Percentiles rank a stretch among this genome's conserved stretches.
Evolutionary conservation across 169 alveolate genomes (phyloP).

Genomic region (Theileria annulata): DNA sequence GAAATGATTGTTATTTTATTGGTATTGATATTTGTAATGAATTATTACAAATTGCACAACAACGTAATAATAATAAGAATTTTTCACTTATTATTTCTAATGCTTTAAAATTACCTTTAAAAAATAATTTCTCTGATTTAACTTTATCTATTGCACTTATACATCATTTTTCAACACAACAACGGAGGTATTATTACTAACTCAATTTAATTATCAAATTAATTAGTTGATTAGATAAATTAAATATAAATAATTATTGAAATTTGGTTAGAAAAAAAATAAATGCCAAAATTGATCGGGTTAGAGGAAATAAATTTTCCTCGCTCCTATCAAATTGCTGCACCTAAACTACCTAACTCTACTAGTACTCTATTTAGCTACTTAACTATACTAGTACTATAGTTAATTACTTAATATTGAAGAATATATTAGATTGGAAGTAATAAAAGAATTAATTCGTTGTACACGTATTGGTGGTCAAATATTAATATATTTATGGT

Average conservation of each 20-base stretch:
- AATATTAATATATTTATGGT: slow-evolving; percentile 57
- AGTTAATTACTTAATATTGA: no score
- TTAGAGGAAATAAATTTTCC: no score
- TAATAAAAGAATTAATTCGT: slow-evolving; percentile 48
- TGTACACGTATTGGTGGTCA: slow-evolving; percentile 48
- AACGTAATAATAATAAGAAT: slow-evolving; percentile 22
- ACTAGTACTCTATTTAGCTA: no score
- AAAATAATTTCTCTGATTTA: slow-evolving; percentile 30
- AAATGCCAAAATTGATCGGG: no score
- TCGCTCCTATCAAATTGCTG: no score
- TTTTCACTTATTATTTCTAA: slow-evolving; percentile 25
- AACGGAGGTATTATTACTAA: slow-evolving; percentile 18
- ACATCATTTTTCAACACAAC: slow-evolving; percentile 41
- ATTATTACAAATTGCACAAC: slow-evolving; percentile 78
- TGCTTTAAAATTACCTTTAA: slow-evolving; percentile 37
- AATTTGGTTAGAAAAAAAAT: no score
- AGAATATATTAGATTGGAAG: slow-evolving; percentile 1
- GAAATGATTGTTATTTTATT: slow-evolving; percentile 67
- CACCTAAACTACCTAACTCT: no score
- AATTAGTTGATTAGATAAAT: no score
- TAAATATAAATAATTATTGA: no score
- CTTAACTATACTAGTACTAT: no score
- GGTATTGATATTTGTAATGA: slow-evolving; percentile 90
- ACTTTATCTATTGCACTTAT: slow-evolving; percentile 60
- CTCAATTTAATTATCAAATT: no score